Percentiles rank a stretch among this genome's conserved stretches.
These are phyloP conservation scores for Ophioceras dolichostomum DNA, from an alignment of 2,329 filamentous ascomycete genomes.

Conservation along the genomic window DNA sequence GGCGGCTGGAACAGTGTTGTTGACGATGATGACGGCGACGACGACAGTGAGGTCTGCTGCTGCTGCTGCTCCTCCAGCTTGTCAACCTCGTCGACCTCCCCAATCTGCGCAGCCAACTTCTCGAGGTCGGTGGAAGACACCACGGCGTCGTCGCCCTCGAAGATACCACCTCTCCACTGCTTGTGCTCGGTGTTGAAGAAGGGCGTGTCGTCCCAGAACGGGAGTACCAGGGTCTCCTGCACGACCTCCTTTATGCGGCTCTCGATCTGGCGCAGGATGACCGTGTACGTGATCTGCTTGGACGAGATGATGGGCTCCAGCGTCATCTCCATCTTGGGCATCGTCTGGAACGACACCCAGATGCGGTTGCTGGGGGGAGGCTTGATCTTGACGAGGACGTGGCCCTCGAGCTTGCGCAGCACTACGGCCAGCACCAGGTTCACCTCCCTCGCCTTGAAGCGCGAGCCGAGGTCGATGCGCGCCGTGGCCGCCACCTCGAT, in stretches of 20 bases:
- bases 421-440: constrained; percentile 80
- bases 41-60: neutral
- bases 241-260: constrained; percentile 90
- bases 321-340: constrained; percentile 87
- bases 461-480: constrained; percentile 75
- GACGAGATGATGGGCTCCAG: constrained; percentile 94
- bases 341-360: constrained; percentile 93
- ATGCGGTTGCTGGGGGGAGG: constrained; percentile 88
- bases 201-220: constrained; percentile 93
- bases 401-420: constrained; percentile 74
- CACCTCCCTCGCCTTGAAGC: constrained; percentile 85
- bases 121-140: constrained; percentile 22
- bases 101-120: constrained; percentile 23
- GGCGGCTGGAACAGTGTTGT: too few species aligned
- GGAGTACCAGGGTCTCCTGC: constrained; percentile 78
- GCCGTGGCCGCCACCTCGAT: constrained; percentile 88
- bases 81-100: constrained; percentile 34
- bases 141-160: constrained; percentile 40
- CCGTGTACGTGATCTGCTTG: constrained; percentile 85
- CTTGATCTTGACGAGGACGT: constrained; percentile 77
- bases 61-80: constrained; percentile 28
- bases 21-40: constrained; percentile 14
- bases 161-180: constrained; percentile 76
- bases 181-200: constrained; percentile 76
- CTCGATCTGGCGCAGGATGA: constrained; percentile 88